A percentile compares a stretch with the other conserved stretches of the same genome.
Evolutionary conservation across 1,139 yeast genomes (phyloP).

Genomic region (Taphrina wiesneri): DNA sequence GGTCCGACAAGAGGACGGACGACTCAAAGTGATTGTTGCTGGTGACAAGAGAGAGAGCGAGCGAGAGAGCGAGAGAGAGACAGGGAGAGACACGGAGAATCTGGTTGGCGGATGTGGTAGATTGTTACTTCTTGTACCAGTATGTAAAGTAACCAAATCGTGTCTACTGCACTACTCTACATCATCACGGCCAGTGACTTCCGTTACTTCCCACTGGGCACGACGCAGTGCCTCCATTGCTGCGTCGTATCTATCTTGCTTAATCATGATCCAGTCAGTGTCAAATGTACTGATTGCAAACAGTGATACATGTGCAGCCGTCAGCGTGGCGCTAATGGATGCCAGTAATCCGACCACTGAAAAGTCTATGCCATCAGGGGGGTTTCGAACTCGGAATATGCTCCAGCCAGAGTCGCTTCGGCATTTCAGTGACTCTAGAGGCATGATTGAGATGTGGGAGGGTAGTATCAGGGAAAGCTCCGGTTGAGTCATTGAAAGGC

Average conservation of each 20-base stretch:
- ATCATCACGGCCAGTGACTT: neutral
- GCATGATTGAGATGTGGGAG: neutral
- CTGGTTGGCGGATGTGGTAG: too few species aligned
- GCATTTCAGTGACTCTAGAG: neutral
- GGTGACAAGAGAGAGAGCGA: neutral
- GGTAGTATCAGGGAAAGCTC: conserved; percentile 2
- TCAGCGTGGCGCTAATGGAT: neutral
- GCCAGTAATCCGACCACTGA: conserved; percentile 15
- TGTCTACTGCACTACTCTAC: too few species aligned
- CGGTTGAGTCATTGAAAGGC: neutral
- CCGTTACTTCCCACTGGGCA: neutral
- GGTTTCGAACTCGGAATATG: neutral
- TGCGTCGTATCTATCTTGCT: neutral
- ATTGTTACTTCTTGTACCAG: too few species aligned
- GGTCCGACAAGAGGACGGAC: conserved; percentile 6
- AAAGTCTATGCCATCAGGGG: conserved; percentile 10
- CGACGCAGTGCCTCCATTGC: neutral
- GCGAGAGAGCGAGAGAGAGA: too few species aligned
- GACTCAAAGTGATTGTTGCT: neutral
- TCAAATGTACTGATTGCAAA: conserved; percentile 14
- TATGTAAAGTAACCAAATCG: too few species aligned
- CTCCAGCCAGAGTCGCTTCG: neutral
- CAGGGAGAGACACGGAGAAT: neutral
- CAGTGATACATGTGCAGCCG: neutral
- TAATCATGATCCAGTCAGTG: conserved; percentile 17